Conservation (phyloP, 768 basidiomycete genomes). For the Kwoniella botswanensis region DNA sequence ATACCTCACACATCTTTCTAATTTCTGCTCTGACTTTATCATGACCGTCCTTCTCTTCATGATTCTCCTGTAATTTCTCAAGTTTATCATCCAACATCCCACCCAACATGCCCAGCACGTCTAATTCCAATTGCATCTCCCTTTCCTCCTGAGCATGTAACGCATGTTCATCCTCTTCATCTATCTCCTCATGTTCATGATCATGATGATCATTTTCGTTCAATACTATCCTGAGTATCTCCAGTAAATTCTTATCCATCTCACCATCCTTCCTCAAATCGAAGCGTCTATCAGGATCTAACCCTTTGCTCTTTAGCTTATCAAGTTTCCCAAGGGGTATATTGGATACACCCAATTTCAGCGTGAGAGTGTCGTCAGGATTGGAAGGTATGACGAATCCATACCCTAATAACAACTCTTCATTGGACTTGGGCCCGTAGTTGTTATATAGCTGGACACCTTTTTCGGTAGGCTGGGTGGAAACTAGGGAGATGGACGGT, state of each 20-base stretch:
- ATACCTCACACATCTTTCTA: slow-evolving; percentile 69
- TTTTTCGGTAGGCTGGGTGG: slow-evolving; percentile 61
- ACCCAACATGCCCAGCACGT: slow-evolving; percentile 68
- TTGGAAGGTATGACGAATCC: slow-evolving; percentile 82
- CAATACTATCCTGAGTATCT: slow-evolving; percentile 55
- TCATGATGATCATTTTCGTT: slow-evolving; percentile 26
- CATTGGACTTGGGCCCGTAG: slow-evolving; percentile 88
- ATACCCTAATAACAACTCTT: slow-evolving; percentile 87
- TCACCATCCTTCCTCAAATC: slow-evolving; percentile 43
- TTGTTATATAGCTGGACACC: slow-evolving; percentile 80
- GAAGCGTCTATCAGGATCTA: slow-evolving; percentile 64
- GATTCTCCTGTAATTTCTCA: slow-evolving; percentile 32
- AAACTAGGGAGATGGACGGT: slow-evolving; percentile 68
- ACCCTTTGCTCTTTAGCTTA: slow-evolving; percentile 25
- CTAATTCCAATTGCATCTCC: slow-evolving; percentile 67
- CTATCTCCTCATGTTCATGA: slow-evolving; percentile 33
- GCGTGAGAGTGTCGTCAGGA: slow-evolving; percentile 82
- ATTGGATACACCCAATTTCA: slow-evolving; percentile 66
- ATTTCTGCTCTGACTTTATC: slow-evolving; percentile 65
- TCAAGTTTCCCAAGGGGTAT: slow-evolving; percentile 55
- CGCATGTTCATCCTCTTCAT: slow-evolving; percentile 49
- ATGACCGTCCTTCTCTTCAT: background rate
- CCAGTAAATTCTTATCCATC: slow-evolving; percentile 51
- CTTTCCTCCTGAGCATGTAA: slow-evolving; percentile 46
- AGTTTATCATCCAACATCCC: slow-evolving; percentile 67